phyloP scores from a whole-genome alignment of 192 early-diverging fungal genomes.

The Backusella circina region DNA sequence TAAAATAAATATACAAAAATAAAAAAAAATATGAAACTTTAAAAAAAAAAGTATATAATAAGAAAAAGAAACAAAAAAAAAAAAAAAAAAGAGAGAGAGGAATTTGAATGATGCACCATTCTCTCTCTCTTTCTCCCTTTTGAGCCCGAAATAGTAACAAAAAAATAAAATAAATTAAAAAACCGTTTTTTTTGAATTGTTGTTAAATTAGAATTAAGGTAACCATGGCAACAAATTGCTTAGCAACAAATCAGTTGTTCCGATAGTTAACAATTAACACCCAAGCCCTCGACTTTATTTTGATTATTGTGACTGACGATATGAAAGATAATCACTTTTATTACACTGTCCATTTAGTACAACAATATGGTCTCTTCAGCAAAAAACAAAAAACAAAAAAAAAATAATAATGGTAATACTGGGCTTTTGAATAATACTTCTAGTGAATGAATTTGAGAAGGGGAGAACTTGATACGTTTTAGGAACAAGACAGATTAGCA shows the following conservation, averaged over 20 bases:
- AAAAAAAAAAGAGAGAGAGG: not conserved
- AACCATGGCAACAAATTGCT: not conserved
- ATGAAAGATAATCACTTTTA: not conserved
- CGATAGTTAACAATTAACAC: not conserved
- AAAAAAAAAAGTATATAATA: not conserved
- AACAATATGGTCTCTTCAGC: too few species aligned
- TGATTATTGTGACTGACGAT: too few species aligned
- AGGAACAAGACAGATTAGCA: too few species aligned
- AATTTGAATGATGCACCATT: not conserved
- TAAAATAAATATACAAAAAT: not conserved
- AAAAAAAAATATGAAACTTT: not conserved
- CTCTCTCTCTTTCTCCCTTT: not conserved
- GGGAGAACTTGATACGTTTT: too few species aligned
- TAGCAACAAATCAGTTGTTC: not conserved
- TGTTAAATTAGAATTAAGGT: not conserved
- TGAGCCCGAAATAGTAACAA: not conserved
- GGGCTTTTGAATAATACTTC: too few species aligned
- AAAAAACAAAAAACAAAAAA: too few species aligned
- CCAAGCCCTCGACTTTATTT: not conserved
- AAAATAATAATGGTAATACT: too few species aligned
- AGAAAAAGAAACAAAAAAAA: constrained; percentile 10
- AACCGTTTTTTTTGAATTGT: not conserved
- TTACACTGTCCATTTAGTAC: too few species aligned
- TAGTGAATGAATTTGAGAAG: too few species aligned
- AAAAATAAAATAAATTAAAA: not conserved